A percentile compares a stretch with the other conserved stretches of the same genome.
Conservation (phyloP, 2,329 filamentous ascomycete genomes). For the Claviceps sp. region DNA sequence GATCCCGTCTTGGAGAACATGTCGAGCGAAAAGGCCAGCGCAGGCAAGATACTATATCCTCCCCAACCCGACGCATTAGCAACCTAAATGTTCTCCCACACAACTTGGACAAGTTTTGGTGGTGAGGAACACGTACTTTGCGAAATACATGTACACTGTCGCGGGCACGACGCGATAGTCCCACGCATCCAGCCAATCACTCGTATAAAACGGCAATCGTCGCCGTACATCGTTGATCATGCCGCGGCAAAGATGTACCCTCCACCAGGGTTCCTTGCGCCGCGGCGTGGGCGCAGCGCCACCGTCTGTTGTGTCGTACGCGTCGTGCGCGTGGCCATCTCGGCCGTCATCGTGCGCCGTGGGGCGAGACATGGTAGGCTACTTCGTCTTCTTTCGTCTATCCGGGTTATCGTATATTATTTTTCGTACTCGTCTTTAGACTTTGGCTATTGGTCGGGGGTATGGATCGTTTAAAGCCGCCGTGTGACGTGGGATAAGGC, state of each 20-base stretch:
- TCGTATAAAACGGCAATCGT: conserved; percentile 62
- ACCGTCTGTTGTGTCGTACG: background rate
- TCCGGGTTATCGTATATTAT: background rate
- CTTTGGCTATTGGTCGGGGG: too few species aligned
- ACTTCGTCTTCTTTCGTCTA: background rate
- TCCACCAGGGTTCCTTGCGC: conserved; percentile 48
- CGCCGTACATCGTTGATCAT: conserved; percentile 69
- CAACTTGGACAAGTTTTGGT: too few species aligned
- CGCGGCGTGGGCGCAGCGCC: background rate
- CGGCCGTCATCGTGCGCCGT: background rate
- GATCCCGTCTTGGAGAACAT: conserved; percentile 84
- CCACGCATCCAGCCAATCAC: conserved; percentile 79
- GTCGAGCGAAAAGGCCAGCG: conserved; percentile 78
- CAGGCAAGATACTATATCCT: conserved; percentile 61
- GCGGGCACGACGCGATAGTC: conserved; percentile 80
- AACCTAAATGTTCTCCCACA: background rate
- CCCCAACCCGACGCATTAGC: background rate
- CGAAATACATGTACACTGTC: conserved; percentile 90
- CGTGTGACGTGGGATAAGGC: too few species aligned
- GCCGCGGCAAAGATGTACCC: conserved; percentile 59
- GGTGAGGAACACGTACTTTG: conserved; percentile 47
- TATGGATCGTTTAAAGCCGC: too few species aligned
- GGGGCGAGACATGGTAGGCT: background rate
- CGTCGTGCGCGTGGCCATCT: background rate
- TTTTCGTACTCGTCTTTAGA: too few species aligned